A percentile compares a stretch with the other conserved stretches of the same genome.
Evolutionary conservation across 495 filamentous ascomycete species (phyloP).

Genomic region (Aspergillus affinis): DNA sequence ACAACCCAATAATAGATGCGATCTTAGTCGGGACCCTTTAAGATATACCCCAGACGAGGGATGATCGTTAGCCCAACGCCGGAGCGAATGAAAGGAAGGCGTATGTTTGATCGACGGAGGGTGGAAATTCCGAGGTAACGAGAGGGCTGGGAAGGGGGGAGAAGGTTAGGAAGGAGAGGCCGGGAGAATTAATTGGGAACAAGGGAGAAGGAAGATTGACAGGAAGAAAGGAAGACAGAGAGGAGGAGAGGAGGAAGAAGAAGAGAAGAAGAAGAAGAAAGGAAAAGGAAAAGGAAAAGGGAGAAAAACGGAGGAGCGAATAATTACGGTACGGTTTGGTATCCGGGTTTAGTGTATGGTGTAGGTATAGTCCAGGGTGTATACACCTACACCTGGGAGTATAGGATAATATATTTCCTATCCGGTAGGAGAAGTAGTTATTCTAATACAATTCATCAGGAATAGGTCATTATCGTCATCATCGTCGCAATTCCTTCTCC

Average conservation of each 20-base stretch:
- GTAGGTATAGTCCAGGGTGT: too few relatives aligned
- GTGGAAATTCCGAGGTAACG: constrained; percentile 19
- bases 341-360: background rate
- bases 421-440: too few relatives aligned
- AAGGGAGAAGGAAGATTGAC: background rate
- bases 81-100: constrained; percentile 21
- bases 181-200: too few relatives aligned
- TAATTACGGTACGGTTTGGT: background rate
- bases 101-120: constrained; percentile 26
- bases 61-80: constrained; percentile 15
- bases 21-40: background rate
- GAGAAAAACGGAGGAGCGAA: constrained; percentile 7
- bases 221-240: constrained; percentile 6
- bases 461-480: background rate
- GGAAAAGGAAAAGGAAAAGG: constrained; percentile 12
- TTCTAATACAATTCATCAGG: background rate
- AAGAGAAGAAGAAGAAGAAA: constrained; percentile 14
- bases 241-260: constrained; percentile 12
- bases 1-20: background rate
- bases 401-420: too few relatives aligned
- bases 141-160: constrained; percentile 14
- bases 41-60: constrained; percentile 3
- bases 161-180: constrained; percentile 1
- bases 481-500: background rate
- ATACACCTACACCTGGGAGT: too few relatives aligned